These are phyloP conservation scores for Suillus discolor DNA, from an alignment of 768 basidiomycete species.

Conservation along the genomic window DNA sequence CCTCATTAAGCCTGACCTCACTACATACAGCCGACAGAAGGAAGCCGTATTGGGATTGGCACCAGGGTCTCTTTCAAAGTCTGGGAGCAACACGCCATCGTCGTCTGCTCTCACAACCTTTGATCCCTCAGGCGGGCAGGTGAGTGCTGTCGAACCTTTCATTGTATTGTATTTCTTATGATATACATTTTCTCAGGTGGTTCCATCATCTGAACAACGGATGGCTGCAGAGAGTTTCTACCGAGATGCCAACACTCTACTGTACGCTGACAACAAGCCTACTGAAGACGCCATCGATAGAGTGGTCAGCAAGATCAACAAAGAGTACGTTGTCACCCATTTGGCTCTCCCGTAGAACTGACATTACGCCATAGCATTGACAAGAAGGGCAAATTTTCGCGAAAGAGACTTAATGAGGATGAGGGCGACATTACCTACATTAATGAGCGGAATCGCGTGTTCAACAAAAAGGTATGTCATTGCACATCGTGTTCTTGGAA, in stretches of 20 bases:
- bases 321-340: constrained; percentile 65
- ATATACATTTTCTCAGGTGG: constrained; percentile 37
- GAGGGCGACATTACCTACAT: constrained; percentile 98
- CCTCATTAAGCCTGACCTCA: constrained; percentile 84
- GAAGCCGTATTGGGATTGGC: constrained; percentile 78
- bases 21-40: constrained; percentile 87
- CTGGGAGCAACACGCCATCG: constrained; percentile 34
- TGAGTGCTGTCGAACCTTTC: constrained; percentile 26
- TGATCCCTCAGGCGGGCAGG: constrained; percentile 48
- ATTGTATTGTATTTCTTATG: constrained; percentile 13
- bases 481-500: background rate
- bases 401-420: constrained; percentile 88
- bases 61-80: constrained; percentile 61
- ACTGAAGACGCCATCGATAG: constrained; percentile 94
- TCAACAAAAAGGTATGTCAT: constrained; percentile 87
- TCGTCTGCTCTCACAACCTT: constrained; percentile 50
- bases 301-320: constrained; percentile 88
- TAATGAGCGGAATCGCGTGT: constrained; percentile 97
- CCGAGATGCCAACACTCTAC: constrained; percentile 88
- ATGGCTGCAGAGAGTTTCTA: constrained; percentile 83
- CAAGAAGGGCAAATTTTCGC: constrained; percentile 87
- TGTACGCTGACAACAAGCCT: constrained; percentile 96
- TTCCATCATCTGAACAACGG: constrained; percentile 60
- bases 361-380: constrained; percentile 59
- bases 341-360: background rate